These are phyloP conservation scores for Pseudogymnoascus sp. DNA, from an alignment of 2,329 filamentous ascomycete species.

Conservation along the genomic window DNA sequence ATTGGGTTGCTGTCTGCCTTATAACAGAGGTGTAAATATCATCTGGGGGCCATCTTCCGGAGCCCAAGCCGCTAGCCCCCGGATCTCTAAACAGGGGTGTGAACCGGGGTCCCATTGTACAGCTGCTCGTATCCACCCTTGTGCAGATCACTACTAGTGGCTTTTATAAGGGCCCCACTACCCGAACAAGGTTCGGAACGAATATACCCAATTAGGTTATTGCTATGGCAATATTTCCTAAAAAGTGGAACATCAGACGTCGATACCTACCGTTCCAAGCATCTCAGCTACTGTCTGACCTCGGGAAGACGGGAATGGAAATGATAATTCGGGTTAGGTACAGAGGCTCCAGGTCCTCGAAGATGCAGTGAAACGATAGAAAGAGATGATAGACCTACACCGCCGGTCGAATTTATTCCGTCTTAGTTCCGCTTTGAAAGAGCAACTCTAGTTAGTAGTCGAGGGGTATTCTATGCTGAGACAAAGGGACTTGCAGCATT, in stretches of 20 bases:
- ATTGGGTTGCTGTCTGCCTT: background rate
- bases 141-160: background rate
- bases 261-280: background rate
- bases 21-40: background rate
- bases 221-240: background rate
- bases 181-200: background rate
- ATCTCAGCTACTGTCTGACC: background rate
- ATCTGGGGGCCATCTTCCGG: background rate
- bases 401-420: background rate
- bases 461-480: background rate
- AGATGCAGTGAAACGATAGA: slow-evolving; percentile 2
- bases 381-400: background rate
- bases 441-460: background rate
- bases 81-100: background rate
- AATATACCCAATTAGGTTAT: background rate
- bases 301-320: background rate
- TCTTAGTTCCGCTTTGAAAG: background rate
- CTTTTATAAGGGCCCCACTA: background rate
- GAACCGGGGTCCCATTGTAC: background rate
- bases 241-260: background rate
- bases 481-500: background rate
- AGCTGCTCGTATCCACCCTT: background rate
- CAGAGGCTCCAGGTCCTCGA: background rate
- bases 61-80: background rate
- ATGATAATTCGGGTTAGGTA: background rate